phyloP scores from a whole-genome alignment of 495 filamentous ascomycete genomes.

The Thermochaetoides thermophila region DNA sequence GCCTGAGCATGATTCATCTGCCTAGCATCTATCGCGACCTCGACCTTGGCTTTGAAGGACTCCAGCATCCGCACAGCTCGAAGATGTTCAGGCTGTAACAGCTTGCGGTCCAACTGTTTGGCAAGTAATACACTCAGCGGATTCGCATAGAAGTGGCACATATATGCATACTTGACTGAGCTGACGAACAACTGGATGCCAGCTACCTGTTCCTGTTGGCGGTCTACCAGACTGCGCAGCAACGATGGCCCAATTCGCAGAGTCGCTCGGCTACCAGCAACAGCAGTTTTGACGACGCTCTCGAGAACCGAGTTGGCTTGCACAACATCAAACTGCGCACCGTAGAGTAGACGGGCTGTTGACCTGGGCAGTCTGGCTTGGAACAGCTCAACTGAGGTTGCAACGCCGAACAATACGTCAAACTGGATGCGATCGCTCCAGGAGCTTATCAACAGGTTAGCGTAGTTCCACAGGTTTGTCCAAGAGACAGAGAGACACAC shows the following conservation, averaged over 20 bases:
- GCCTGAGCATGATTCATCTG: conserved; percentile 20
- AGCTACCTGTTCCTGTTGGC: conserved; percentile 73
- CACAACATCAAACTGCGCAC: conserved; percentile 72
- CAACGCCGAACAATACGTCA: conserved; percentile 72
- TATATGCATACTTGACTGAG: conserved; percentile 83
- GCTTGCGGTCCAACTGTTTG: conserved; percentile 16
- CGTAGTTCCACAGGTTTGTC: too few species aligned
- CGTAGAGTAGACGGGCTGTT: conserved; percentile 53
- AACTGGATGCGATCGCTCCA: conserved; percentile 88
- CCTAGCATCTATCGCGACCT: conserved; percentile 22
- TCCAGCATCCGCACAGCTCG: conserved; percentile 64
- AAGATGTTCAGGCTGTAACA: conserved; percentile 43
- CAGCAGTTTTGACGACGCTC: conserved; percentile 56
- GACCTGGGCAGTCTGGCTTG: conserved; percentile 69
- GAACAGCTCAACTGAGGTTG: conserved; percentile 81
- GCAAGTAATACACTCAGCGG: conserved; percentile 55
- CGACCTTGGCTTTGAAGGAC: conserved; percentile 52
- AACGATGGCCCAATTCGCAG: conserved; percentile 55
- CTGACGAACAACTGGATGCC: conserved; percentile 68
- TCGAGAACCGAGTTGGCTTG: conserved; percentile 62
- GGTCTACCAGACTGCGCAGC: conserved; percentile 52
- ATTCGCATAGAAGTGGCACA: conserved; percentile 94
- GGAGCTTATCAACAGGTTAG: conserved; percentile 36
- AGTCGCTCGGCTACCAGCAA: conserved; percentile 36
- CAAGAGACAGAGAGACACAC: conserved; percentile 29